Conservation (phyloP, 306 rosid genomes). For the Phaseolus lunatus region DNA sequence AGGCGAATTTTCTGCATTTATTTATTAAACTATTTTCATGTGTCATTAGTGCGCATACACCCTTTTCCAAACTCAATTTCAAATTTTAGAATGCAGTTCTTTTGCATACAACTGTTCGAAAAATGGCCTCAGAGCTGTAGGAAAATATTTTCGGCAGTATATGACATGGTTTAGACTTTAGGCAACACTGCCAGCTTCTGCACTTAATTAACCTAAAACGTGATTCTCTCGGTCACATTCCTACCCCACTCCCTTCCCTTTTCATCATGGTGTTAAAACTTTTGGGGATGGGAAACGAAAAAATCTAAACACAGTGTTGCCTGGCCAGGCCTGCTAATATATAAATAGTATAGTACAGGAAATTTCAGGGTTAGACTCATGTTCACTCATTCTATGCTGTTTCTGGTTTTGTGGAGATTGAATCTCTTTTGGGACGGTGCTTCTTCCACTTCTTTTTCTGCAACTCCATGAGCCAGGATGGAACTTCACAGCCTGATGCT, state of each 20-base stretch:
- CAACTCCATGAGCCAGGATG: constrained; percentile 71
- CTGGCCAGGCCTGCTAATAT: too few relatives aligned
- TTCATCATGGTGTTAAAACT: too few relatives aligned
- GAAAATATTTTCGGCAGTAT: constrained; percentile 5
- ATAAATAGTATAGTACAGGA: background rate
- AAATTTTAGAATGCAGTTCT: constrained; percentile 25
- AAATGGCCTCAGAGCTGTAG: constrained; percentile 29
- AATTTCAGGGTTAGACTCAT: constrained; percentile 4
- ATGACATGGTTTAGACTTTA: background rate
- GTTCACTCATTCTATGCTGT: constrained; percentile 26
- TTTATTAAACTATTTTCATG: constrained; percentile 24
- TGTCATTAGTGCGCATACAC: background rate
- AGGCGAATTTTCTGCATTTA: background rate
- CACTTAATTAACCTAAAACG: too few relatives aligned
- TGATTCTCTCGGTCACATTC: too few relatives aligned
- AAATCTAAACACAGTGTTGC: too few relatives aligned
- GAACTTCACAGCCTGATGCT: constrained; percentile 89
- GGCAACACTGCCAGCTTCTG: too few relatives aligned
- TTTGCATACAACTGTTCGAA: constrained; percentile 43
- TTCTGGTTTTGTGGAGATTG: constrained; percentile 71
- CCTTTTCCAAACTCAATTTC: background rate
- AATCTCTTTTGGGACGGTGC: constrained; percentile 82
- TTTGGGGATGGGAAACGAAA: too few relatives aligned
- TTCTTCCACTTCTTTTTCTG: constrained; percentile 89
- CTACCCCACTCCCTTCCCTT: too few relatives aligned